phyloP scores from a whole-genome alignment of 352 stramenopile species.

The Aphanomyces stellatus region DNA sequence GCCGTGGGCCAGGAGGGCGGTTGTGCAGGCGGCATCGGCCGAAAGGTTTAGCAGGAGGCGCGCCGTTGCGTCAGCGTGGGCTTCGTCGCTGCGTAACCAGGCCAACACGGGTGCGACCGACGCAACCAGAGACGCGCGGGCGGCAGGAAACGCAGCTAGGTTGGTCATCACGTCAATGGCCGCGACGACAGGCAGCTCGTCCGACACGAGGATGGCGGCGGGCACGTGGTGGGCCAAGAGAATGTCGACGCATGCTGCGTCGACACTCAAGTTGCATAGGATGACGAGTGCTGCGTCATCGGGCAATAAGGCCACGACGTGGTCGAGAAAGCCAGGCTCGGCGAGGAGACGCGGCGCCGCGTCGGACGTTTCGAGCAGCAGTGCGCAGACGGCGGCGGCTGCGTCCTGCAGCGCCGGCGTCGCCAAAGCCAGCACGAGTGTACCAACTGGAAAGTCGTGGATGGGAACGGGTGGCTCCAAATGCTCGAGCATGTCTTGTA shows the following conservation, averaged over 20 bases:
- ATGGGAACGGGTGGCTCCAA: not conserved
- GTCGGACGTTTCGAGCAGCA: not conserved
- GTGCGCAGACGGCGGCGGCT: not conserved
- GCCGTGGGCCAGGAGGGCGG: not conserved
- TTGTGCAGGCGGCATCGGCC: not conserved
- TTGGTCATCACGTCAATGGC: not conserved
- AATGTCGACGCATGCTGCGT: not conserved
- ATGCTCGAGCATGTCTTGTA: not conserved
- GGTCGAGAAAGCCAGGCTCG: not conserved
- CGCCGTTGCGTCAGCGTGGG: not conserved
- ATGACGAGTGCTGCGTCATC: not conserved
- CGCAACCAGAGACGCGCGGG: not conserved
- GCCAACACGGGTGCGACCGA: too few species aligned
- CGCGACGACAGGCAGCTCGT: not conserved
- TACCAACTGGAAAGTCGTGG: not conserved
- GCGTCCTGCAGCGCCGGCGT: not conserved
- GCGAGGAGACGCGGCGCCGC: not conserved
- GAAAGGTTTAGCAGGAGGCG: not conserved
- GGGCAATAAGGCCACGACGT: not conserved
- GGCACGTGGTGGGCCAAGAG: not conserved
- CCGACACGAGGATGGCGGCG: not conserved
- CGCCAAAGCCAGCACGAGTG: too few species aligned
- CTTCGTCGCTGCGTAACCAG: not conserved
- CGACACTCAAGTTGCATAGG: conserved; percentile 1
- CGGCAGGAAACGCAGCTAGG: not conserved